Conservation (phyloP, 768 basidiomycete species). For the Suillus cothurnatus region DNA sequence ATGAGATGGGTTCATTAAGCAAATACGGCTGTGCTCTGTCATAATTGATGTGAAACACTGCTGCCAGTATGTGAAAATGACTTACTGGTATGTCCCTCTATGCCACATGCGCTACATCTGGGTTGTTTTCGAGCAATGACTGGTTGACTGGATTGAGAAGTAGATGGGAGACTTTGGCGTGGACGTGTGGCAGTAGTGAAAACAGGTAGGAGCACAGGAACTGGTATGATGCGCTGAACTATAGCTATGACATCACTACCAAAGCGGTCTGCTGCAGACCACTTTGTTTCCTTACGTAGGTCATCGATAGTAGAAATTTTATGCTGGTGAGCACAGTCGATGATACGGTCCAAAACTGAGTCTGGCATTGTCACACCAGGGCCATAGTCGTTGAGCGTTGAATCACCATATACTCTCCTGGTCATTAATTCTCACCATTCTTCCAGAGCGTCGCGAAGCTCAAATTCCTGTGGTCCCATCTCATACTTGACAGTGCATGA, state of each 20-base stretch:
- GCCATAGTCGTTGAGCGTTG: no score
- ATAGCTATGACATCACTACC: not conserved
- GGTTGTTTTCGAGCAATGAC: not conserved
- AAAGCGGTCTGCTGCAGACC: not conserved
- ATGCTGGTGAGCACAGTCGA: not conserved
- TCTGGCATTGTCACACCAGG: no score
- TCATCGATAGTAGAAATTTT: not conserved
- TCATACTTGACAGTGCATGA: no score
- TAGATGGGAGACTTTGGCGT: not conserved
- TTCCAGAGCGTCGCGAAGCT: no score
- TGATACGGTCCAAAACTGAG: not conserved
- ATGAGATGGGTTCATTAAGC: not conserved
- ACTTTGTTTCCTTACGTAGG: not conserved
- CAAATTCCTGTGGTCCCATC: no score
- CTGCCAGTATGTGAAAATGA: not conserved
- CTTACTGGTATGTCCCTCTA: not conserved
- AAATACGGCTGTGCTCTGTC: not conserved
- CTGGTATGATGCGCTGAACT: not conserved
- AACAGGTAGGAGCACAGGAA: not conserved
- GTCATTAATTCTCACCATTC: no score
- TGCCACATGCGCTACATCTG: not conserved
- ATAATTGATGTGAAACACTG: not conserved
- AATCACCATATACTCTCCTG: no score
- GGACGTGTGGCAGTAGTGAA: not conserved
- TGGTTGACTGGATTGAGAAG: not conserved